Base-by-base conservation (phyloP, 331 rosid species). In the Pyrus hybrid region DNA sequence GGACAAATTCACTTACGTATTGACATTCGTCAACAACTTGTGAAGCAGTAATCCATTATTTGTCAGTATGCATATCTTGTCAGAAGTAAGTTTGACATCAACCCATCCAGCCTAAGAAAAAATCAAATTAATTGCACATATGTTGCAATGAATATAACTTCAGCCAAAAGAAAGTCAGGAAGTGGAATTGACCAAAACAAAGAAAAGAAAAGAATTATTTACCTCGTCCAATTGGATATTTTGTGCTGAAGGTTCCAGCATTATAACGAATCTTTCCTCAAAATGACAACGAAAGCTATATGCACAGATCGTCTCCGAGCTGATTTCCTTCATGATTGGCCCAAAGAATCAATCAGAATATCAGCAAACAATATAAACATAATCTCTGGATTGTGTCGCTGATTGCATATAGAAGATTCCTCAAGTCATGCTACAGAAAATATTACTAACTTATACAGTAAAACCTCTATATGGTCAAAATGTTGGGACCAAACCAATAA, bases 191-290 rank as follows among this genome's bases (percentile, higher is more conserved):
- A 45, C 17, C 18, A 45, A 47, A 47, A 47, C 47, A 41, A 41
- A 41, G 47, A 41, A 41, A 41, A 11, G 47, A 41, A 29, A 10
- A 47, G 7, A 47, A 5, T 47, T 5, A 14, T 41, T 76, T 87
- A 94, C 99, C 94, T 94, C 92, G 65, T 83, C 93, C 86, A 90
- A 79, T 26, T 86, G 76, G 66, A 92, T 80, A 81, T 81, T 81
- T 86, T 79, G 86, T 37, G 79, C 80, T 57, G 88, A 82, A 80
- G 92, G 85, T 74, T 90, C 93, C 83, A 87, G 70, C 62, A 85
- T 79, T 73, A 92, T 79, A 80, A 71, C 63, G 71, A 74, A 63
- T 84, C 67, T 90, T 63, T 94, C 97, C 80, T 89, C 88, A 64
- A 85, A 84, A 77, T 74, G 80, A 78, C 76, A 87, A 51, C 37